Percentiles rank a stretch among this genome's conserved stretches.
These are phyloP conservation scores for Pyricularia grisea DNA, from an alignment of 2,329 filamentous ascomycete species.

Conservation along the genomic window DNA sequence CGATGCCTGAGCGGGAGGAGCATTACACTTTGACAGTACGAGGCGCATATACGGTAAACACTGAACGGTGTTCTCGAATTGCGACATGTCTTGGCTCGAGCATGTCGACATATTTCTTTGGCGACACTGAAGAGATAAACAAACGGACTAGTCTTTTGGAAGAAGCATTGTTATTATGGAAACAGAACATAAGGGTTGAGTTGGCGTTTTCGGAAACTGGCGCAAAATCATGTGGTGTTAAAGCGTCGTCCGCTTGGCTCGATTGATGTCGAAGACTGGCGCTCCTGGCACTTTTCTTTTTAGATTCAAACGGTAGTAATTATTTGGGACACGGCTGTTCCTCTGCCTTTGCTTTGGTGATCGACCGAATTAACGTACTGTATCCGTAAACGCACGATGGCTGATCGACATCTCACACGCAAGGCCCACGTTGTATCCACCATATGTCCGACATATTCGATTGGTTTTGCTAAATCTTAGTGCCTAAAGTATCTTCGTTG, in stretches of 20 bases:
- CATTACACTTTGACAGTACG: background rate
- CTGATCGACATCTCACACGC: background rate
- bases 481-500: too few relatives aligned
- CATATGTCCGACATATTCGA: background rate
- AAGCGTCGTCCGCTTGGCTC: background rate
- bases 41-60: background rate
- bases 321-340: background rate
- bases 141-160: background rate
- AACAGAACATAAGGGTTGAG: background rate
- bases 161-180: background rate
- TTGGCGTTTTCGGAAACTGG: background rate
- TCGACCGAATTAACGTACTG: background rate
- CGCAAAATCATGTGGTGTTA: background rate
- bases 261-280: background rate
- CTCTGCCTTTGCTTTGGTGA: background rate
- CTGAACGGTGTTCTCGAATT: background rate
- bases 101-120: background rate
- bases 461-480: background rate
- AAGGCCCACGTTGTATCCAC: background rate
- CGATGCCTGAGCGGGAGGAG: background rate
- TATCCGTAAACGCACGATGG: background rate
- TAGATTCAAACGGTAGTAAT: background rate
- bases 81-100: background rate
- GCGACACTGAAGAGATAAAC: background rate
- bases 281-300: background rate